Percentiles rank a stretch among this genome's conserved stretches.
Conservation (phyloP, 106 monocot species). For the Hemerocallis citrina region DNA sequence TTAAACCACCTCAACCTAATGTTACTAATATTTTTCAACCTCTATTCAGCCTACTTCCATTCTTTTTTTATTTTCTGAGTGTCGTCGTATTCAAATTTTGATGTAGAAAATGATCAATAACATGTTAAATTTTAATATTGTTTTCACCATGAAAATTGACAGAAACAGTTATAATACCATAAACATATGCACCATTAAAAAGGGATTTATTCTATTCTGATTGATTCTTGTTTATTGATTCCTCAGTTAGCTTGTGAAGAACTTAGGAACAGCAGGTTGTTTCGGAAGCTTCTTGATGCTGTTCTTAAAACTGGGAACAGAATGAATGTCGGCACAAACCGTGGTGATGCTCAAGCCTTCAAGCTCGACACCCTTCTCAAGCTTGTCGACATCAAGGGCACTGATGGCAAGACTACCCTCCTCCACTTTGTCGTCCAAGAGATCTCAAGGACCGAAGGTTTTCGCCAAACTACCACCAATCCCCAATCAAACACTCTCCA, state of each 20-base stretch:
- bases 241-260: slow-evolving; percentile 48
- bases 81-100: no score
- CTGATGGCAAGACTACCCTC: slow-evolving; percentile 58
- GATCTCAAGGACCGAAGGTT: slow-evolving; percentile 40
- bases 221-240: slow-evolving; percentile 3
- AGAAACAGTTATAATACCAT: no score
- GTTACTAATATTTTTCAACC: no score
- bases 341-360: slow-evolving; percentile 52
- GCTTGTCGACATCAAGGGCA: slow-evolving; percentile 48
- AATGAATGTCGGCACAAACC: slow-evolving; percentile 55
- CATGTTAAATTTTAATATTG: no score
- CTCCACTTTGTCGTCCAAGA: slow-evolving; percentile 58
- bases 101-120: no score
- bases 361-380: slow-evolving; percentile 59
- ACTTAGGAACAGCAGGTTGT: slow-evolving; percentile 41
- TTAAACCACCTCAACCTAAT: no score
- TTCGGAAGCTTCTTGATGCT: slow-evolving; percentile 48
- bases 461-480: no score
- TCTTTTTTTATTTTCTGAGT: no score
- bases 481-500: neutral
- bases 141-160: no score
- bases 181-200: no score
- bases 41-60: no score
- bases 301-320: slow-evolving; percentile 56
- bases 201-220: no score